Percentiles rank a stretch among this genome's conserved stretches.
Evolutionary conservation across 2,329 filamentous ascomycete genomes (phyloP).

Genomic region (Colletotrichum camelliae): DNA sequence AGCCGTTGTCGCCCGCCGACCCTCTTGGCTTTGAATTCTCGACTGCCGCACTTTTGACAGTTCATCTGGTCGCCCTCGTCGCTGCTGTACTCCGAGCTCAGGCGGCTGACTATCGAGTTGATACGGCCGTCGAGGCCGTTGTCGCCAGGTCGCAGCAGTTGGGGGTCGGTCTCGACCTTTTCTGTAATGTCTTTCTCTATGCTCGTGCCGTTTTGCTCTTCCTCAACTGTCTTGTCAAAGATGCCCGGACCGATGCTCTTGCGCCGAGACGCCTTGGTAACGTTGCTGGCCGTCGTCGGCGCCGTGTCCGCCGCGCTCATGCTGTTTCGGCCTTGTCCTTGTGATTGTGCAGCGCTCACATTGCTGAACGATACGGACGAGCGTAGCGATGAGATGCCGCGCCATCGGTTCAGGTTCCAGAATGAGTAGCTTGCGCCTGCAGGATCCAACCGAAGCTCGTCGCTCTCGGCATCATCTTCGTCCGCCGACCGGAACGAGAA

Average conservation of each 20-base stretch:
- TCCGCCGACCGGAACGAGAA: conserved; percentile 53
- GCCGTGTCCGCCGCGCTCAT: conserved; percentile 13
- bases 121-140: conserved; percentile 32
- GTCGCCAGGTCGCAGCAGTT: conserved; percentile 20
- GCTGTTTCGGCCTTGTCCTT: conserved; percentile 5
- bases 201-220: background rate
- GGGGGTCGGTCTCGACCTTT: conserved; percentile 6
- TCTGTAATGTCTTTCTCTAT: background rate
- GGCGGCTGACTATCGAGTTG: conserved; percentile 53
- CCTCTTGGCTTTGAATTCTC: conserved; percentile 67
- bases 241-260: conserved; percentile 27
- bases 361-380: conserved; percentile 14
- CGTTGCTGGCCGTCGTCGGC: background rate
- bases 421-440: conserved; percentile 53
- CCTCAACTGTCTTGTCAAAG: conserved; percentile 17
- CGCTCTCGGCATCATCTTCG: conserved; percentile 45
- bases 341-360: background rate
- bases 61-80: conserved; percentile 52
- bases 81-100: conserved; percentile 54
- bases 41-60: conserved; percentile 65
- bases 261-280: conserved; percentile 26
- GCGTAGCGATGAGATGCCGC: conserved; percentile 37
- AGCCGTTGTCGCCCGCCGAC: conserved; percentile 58
- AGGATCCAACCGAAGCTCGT: conserved; percentile 40
- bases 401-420: conserved; percentile 64